Base-by-base conservation (phyloP, 2,329 filamentous ascomycete species). In the Alternaria triticina region DNA sequence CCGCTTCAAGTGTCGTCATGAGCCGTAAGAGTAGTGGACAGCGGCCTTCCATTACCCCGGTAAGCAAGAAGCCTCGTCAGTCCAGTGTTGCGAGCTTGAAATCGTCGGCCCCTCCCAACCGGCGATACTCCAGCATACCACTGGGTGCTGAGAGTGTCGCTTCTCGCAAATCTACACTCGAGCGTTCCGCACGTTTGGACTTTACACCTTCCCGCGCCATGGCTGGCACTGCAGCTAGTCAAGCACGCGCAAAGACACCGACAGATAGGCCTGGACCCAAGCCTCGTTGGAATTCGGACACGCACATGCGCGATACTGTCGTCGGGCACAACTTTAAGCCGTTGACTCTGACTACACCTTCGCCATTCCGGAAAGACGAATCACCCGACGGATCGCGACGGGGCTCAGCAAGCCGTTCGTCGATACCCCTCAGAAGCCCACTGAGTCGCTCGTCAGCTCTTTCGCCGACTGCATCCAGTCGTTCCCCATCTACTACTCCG, bases 1-100 rank as follows among this genome's bases (percentile, higher is more conserved):
- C 90, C 25, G 88, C 89, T 25, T 91, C 89, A 15, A 91, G 89
- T 20, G 83, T 91, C 20, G 79, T 90, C 70, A 80, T 84, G 28
- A 84, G 86, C 61, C 83, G 85, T 27, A 86, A 82, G 71, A 82
- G 81, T 66, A 84, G 82, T 70, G 84, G 85, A 23, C 72, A 80
- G 62, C 81, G 82, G 22, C n/a, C 60, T n/a, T 75, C 76, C 4
- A 71, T 79, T 5, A 86, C 84, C 10, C 83, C 86, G 2, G 77
- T 77, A 13, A 79, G 77, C 10, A 83, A 81, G 30, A 85, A 83
- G 68, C 80, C 83, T 55, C 83, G 84, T 54, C 78, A 81, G 51
- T 80, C 81, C 59, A 85, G 84, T 72, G 78, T 82, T 20, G 81
- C 81, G 5, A 79, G 79, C 40, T 81, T 79, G 7, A 79, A 78